Conservation (phyloP, 2,329 filamentous ascomycete species). For the Aspergillus pseudoviridinutans region DNA sequence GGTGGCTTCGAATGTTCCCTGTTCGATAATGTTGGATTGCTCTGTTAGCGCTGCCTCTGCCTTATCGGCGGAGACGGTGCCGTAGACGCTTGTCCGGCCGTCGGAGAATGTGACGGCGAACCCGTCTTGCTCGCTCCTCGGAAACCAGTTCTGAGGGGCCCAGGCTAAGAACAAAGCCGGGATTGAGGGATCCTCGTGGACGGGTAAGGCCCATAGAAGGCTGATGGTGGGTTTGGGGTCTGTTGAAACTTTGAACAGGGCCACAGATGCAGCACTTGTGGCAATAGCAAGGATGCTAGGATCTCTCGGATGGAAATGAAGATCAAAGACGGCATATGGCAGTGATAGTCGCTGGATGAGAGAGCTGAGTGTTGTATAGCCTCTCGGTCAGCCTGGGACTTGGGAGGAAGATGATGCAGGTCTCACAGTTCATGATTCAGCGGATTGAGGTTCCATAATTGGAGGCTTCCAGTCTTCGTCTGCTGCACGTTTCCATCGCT, state of each 20-base stretch:
- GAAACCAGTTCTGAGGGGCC: conserved; percentile 52
- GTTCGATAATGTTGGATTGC: conserved; percentile 15
- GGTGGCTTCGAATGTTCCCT: conserved; percentile 24
- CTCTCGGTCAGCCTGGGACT: conserved; percentile 4
- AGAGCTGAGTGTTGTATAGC: conserved; percentile 37
- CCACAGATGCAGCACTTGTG: conserved; percentile 61
- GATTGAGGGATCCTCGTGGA: conserved; percentile 52
- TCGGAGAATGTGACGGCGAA: conserved; percentile 70
- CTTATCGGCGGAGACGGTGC: conserved; percentile 30
- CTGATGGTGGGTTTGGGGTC: conserved; percentile 21
- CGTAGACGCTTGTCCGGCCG: conserved; percentile 58
- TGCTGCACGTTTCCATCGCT: conserved; percentile 43
- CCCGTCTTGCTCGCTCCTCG: conserved; percentile 34
- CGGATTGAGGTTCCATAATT: conserved; percentile 57
- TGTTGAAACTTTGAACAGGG: conserved; percentile 33
- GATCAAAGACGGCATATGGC: conserved; percentile 73
- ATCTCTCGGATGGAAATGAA: conserved; percentile 68
- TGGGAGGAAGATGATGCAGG: background rate
- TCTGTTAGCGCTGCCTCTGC: conserved; percentile 7
- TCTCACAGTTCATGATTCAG: conserved; percentile 24
- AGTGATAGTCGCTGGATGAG: conserved; percentile 59
- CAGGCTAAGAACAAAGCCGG: conserved; percentile 71
- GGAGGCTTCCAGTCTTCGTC: conserved; percentile 67
- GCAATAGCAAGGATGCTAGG: conserved; percentile 65
- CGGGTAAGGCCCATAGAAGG: conserved; percentile 43